A percentile compares a stretch with the other conserved stretches of the same genome.
phyloP scores from a whole-genome alignment of 768 basidiomycete species.

The Leucocoprinus leucothites region DNA sequence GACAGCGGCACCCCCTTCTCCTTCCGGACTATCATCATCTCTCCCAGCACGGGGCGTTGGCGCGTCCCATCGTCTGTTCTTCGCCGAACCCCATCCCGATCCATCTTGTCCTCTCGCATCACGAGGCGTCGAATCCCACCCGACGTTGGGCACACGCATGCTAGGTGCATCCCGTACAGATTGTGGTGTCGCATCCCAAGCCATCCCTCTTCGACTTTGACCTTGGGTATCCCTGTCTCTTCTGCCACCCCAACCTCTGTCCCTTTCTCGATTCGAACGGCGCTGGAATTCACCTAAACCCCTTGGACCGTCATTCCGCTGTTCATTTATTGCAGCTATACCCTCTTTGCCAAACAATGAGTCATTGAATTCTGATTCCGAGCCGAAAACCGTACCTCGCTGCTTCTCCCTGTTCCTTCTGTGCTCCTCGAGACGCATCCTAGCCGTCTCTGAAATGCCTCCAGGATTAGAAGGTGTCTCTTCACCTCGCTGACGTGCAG shows the following conservation, averaged over 20 bases:
- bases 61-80: conserved; percentile 71
- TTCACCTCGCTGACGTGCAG: conserved; percentile 70
- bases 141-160: conserved; percentile 86
- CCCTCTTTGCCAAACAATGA: conserved; percentile 51
- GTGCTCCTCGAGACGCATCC: conserved; percentile 73
- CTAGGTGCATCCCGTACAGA: conserved; percentile 74
- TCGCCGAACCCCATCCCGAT: conserved; percentile 60
- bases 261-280: conserved; percentile 77
- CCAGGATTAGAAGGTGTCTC: conserved; percentile 95
- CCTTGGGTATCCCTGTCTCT: conserved; percentile 26
- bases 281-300: conserved; percentile 93
- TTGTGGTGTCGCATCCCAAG: conserved; percentile 64
- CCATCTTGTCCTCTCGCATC: conserved; percentile 49
- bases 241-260: conserved; percentile 46
- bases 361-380: background rate
- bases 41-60: conserved; percentile 72
- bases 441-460: conserved; percentile 77
- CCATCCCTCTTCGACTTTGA: conserved; percentile 17
- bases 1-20: conserved; percentile 59
- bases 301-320: conserved; percentile 53
- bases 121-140: conserved; percentile 93
- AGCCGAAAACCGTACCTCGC: conserved; percentile 40
- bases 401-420: conserved; percentile 67
- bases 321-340: conserved; percentile 58
- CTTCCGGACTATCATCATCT: conserved; percentile 66